Evolutionary conservation across 805 yeast species (phyloP).

Genomic region (Zygosaccharomyces rouxii): DNA sequence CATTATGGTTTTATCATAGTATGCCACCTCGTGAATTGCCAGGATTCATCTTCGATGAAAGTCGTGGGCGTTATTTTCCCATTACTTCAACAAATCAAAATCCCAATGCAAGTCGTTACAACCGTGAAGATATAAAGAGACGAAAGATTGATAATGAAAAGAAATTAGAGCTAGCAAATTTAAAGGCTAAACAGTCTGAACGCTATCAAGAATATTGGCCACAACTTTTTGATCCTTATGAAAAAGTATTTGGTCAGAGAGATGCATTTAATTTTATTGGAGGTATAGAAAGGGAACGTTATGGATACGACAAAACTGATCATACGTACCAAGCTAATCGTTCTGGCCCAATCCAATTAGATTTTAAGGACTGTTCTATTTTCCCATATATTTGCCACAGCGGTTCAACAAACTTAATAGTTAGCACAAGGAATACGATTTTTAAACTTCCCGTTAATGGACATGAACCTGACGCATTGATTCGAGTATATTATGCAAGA

Average conservation of each 20-base stretch:
- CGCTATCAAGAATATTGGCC: conserved; percentile 1
- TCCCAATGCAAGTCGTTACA: conserved; percentile 3
- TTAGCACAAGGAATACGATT: neutral
- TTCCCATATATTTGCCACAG: neutral
- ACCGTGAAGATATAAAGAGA: conserved; percentile 13
- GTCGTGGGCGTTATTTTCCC: conserved; percentile 25
- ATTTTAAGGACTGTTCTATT: neutral
- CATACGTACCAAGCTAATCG: neutral
- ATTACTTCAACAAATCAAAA: conserved; percentile 3
- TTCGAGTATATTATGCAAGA: neutral
- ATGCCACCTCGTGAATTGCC: conserved; percentile 21
- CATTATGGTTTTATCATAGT: neutral
- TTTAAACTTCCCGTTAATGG: neutral
- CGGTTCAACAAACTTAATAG: neutral
- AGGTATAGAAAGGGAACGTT: conserved; percentile 9
- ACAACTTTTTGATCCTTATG: conserved; percentile 9
- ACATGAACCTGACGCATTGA: neutral
- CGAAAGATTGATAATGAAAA: conserved; percentile 4
- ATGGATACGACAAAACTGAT: neutral
- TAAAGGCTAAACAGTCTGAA: conserved; percentile 3
- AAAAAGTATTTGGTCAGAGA: conserved; percentile 5
- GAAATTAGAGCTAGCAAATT: neutral
- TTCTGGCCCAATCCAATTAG: neutral
- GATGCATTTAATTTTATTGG: neutral
- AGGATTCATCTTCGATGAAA: conserved; percentile 29